These are phyloP conservation scores for Lecanoromycetidae sp. DNA, from an alignment of 2,329 filamentous ascomycete species.

Conservation along the genomic window DNA sequence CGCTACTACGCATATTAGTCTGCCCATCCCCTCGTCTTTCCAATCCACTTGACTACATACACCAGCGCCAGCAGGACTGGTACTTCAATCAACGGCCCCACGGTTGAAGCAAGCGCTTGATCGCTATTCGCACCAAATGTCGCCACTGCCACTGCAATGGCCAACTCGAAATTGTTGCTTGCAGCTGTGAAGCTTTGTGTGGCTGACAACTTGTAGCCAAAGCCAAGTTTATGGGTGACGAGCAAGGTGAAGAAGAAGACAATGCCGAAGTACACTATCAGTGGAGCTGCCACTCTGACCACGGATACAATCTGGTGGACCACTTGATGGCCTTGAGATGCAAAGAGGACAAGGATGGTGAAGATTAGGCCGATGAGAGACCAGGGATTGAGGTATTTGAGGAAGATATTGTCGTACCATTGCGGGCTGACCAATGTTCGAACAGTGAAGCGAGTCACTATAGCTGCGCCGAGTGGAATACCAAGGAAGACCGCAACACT, in stretches of 20 bases:
- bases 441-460: slow-evolving; percentile 59
- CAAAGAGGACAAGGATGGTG: slow-evolving; percentile 78
- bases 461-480: slow-evolving; percentile 67
- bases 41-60: slow-evolving; percentile 55
- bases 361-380: slow-evolving; percentile 75
- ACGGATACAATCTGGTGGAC: slow-evolving; percentile 77
- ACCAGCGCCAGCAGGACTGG: slow-evolving; percentile 68
- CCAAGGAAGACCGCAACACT: slow-evolving; percentile 77
- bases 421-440: slow-evolving; percentile 41
- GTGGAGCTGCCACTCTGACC: slow-evolving; percentile 64
- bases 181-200: slow-evolving; percentile 83
- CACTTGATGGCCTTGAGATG: slow-evolving; percentile 63
- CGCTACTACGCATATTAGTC: slow-evolving; percentile 20
- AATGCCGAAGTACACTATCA: slow-evolving; percentile 67
- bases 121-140: slow-evolving; percentile 67
- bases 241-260: slow-evolving; percentile 61
- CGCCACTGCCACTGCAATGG: slow-evolving; percentile 76
- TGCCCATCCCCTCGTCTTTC: slow-evolving; percentile 44
- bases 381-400: slow-evolving; percentile 58
- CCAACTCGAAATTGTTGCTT: slow-evolving; percentile 88
- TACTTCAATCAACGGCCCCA: slow-evolving; percentile 77
- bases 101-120: slow-evolving; percentile 69
- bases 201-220: slow-evolving; percentile 55
- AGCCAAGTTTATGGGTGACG: slow-evolving; percentile 52
- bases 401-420: slow-evolving; percentile 57